A percentile compares a stretch with the other conserved stretches of the same genome.
Evolutionary conservation across 805 yeast species (phyloP).

Genomic region (Metschnikowia cerradonensis): DNA sequence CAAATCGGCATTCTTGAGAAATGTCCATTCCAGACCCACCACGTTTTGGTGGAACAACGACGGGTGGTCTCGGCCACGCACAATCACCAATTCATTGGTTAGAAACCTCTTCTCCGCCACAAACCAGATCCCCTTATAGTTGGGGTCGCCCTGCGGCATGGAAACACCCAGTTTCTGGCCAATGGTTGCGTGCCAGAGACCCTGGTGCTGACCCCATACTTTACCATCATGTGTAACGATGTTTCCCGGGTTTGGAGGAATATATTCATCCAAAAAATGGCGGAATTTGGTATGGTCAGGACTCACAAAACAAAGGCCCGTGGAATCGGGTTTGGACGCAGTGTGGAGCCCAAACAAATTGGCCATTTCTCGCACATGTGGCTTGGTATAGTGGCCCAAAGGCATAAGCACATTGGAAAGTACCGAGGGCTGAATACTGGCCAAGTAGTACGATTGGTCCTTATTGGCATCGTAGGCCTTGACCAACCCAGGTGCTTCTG

Average conservation of each 20-base stretch:
- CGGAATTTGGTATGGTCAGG: conserved; percentile 59
- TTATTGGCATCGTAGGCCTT: conserved; percentile 58
- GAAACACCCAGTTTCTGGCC: conserved; percentile 81
- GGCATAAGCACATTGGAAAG: conserved; percentile 65
- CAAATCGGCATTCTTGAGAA: conserved; percentile 33
- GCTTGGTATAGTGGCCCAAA: conserved; percentile 72
- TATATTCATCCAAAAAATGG: conserved; percentile 69
- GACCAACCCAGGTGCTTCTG: conserved; percentile 31
- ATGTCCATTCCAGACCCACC: conserved; percentile 43
- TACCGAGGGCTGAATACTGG: conserved; percentile 51
- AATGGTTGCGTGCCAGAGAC: conserved; percentile 92
- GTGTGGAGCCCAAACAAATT: conserved; percentile 47
- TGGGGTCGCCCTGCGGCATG: conserved; percentile 86
- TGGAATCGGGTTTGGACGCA: conserved; percentile 86
- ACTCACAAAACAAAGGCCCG: conserved; percentile 88
- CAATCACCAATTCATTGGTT: conserved; percentile 75
- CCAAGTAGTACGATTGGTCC: conserved; percentile 89
- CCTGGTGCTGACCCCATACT: conserved; percentile 78
- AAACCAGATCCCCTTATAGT: conserved; percentile 78
- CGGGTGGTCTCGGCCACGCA: conserved; percentile 60
- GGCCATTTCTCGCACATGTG: conserved; percentile 70
- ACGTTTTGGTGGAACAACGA: conserved; percentile 48
- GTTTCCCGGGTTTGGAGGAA: conserved; percentile 71
- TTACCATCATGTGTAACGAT: conserved; percentile 72
- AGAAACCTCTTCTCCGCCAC: conserved; percentile 65